phyloP scores from a whole-genome alignment of 2,329 filamentous ascomycete species.

The Clathrospora elynae region DNA sequence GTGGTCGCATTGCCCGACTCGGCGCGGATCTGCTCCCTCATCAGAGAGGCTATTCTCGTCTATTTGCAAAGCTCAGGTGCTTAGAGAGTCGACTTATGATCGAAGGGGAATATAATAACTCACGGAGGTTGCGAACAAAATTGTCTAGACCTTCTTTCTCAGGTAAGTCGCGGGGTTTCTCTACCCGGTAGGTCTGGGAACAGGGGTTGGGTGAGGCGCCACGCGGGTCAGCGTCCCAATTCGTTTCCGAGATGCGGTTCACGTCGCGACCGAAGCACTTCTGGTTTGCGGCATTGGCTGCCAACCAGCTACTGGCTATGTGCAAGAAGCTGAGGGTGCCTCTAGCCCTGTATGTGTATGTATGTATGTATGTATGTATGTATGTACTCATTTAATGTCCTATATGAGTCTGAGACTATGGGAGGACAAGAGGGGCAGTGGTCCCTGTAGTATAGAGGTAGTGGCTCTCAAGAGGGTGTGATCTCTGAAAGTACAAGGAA shows the following conservation, averaged over 20 bases:
- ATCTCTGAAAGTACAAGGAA: no score
- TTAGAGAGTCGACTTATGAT: conserved; percentile 59
- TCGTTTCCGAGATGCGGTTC: conserved; percentile 45
- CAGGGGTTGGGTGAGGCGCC: conserved; percentile 40
- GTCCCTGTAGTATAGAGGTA: no score
- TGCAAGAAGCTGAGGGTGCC: no score
- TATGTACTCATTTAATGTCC: no score
- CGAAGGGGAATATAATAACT: conserved; percentile 62
- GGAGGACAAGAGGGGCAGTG: no score
- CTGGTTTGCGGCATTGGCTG: conserved; percentile 30
- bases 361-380: no score
- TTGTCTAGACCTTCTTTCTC: conserved; percentile 50
- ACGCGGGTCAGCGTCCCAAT: conserved; percentile 34
- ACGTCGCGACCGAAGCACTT: conserved; percentile 43
- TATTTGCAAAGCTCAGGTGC: conserved; percentile 57
- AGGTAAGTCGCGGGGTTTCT: conserved; percentile 33
- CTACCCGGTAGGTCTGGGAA: conserved; percentile 39
- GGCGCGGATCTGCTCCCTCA: conserved; percentile 58
- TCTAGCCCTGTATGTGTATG: no score
- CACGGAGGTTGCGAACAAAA: conserved; percentile 52
- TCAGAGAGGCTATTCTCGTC: conserved; percentile 55
- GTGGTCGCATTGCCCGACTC: conserved; percentile 41
- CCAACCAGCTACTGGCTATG: no score
- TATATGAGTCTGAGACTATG: no score
- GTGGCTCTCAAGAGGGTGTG: no score